Base-by-base conservation (phyloP, 768 basidiomycete species). In the Amanita molliuscula region DNA sequence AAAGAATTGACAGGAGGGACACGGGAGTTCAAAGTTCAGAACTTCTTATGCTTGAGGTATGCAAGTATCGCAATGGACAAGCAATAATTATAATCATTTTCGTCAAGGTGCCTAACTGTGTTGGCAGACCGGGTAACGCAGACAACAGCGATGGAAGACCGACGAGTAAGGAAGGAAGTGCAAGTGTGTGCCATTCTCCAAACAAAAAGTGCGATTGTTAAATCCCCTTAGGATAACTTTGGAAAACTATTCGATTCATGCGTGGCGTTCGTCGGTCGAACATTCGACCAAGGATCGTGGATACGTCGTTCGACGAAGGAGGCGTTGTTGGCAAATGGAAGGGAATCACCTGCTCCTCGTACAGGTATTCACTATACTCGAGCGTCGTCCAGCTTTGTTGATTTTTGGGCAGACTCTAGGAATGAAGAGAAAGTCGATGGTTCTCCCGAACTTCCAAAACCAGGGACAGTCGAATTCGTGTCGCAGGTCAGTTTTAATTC, bases 121-220 rank as follows among this genome's bases (percentile, higher is more conserved):
- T 62, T 95, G 16, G 81, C 86, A 0, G 88, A 89, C 54, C 91
- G 92, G 61, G 68, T 94, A 29, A 79, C 83, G 1, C 90, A 92
- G 59, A 97, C 93, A 0, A 82, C 87, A 4, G 91, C 91, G 0
- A 76, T 95, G 65, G 95, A 97, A 52, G 96, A 99, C 64, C 76
- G 81, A 20, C 76, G 88, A 34, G 67, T 94, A 48, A 80, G 89
- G 21, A 88, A 91, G 61, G 96, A 99, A 50, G 69, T 97, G 8
- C 92, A 95, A 73, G 87, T 82, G 54, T 15, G 54, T 48, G 29
- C 7, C 29, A n/a, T 34, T 21, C 5, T 26, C 26, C 23, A 7
- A 29, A 21, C 3, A 28, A 3, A 20, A 26, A 23, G 15, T 33
- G n/a, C 34, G 28, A 11, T 38, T 18, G 15, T 33, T 26, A 20